Conservation (phyloP, 305 asterid species). For the Fraxinus latifolia region DNA sequence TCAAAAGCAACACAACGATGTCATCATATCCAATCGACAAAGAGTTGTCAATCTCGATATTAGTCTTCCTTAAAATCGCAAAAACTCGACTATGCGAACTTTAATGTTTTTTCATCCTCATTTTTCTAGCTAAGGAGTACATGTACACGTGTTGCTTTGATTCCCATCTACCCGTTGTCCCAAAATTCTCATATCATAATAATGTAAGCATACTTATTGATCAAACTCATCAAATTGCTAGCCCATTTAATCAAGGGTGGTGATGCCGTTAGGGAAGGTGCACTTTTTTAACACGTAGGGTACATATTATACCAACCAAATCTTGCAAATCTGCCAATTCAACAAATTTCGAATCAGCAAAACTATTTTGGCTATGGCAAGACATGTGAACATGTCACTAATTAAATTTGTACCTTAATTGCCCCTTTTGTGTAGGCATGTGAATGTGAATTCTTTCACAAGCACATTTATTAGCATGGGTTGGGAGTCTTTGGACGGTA, state of each 20-base stretch:
- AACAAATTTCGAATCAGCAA: not conserved
- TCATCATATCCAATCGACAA: not conserved
- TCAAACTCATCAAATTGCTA: conserved; percentile 3
- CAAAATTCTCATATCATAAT: not conserved
- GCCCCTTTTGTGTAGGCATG: conserved; percentile 17
- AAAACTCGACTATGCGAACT: not conserved
- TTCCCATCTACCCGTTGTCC: not conserved
- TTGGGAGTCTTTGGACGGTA: not conserved
- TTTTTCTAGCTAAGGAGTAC: not conserved
- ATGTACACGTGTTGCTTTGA: not conserved
- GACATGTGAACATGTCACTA: conserved; percentile 33
- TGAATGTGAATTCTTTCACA: conserved; percentile 10
- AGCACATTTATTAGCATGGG: not conserved
- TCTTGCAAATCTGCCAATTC: conserved; percentile 18
- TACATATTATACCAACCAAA: conserved; percentile 6
- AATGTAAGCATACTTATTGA: not conserved
- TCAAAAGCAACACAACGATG: not conserved
- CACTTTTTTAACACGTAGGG: conserved; percentile 14
- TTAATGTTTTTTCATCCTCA: not conserved
- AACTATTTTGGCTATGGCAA: conserved; percentile 13
- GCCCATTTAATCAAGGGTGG: conserved; percentile 9
- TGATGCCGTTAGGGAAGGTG: conserved; percentile 24
- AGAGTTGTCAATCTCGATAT: not conserved
- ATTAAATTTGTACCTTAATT: conserved; percentile 19
- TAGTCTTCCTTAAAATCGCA: not conserved